These are phyloP conservation scores for Chamaecrista fasciculata DNA, from an alignment of 306 rosid genomes.

Conservation along the genomic window DNA sequence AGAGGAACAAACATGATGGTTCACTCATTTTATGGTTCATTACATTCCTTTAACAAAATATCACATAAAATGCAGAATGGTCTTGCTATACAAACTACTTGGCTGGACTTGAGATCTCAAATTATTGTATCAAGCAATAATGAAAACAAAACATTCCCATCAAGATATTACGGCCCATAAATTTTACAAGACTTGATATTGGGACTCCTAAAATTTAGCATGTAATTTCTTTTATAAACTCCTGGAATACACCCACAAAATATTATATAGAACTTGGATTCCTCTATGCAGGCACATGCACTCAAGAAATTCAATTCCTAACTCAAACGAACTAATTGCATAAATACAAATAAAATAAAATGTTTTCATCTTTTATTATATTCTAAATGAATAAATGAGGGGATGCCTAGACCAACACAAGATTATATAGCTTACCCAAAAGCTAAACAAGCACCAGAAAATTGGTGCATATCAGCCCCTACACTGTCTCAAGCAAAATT, in stretches of 20 bases:
- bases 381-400: conserved; percentile 37
- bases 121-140: not conserved
- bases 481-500: conserved; percentile 22
- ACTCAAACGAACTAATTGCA: conserved; percentile 42
- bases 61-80: not conserved
- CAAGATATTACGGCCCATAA: not conserved
- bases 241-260: conserved; percentile 26
- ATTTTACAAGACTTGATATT: not conserved
- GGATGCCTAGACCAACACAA: conserved; percentile 35
- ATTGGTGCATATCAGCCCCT: conserved; percentile 37
- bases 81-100: not conserved
- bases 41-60: not conserved
- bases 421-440: conserved; percentile 32
- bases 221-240: conserved; percentile 10
- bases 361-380: conserved; percentile 47
- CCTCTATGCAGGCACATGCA: conserved; percentile 25
- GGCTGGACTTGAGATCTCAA: not conserved
- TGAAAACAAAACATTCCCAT: not conserved
- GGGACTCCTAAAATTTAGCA: not conserved
- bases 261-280: conserved; percentile 11
- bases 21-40: too few relatives aligned
- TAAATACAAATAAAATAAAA: conserved; percentile 44
- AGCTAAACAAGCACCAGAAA: conserved; percentile 40
- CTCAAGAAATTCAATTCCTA: conserved; percentile 30
- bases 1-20: too few relatives aligned